A percentile compares a stretch with the other conserved stretches of the same genome.
These are phyloP conservation scores for Hyphodiscus hymeniophilus DNA, from an alignment of 495 filamentous ascomycete genomes.

Conservation along the genomic window DNA sequence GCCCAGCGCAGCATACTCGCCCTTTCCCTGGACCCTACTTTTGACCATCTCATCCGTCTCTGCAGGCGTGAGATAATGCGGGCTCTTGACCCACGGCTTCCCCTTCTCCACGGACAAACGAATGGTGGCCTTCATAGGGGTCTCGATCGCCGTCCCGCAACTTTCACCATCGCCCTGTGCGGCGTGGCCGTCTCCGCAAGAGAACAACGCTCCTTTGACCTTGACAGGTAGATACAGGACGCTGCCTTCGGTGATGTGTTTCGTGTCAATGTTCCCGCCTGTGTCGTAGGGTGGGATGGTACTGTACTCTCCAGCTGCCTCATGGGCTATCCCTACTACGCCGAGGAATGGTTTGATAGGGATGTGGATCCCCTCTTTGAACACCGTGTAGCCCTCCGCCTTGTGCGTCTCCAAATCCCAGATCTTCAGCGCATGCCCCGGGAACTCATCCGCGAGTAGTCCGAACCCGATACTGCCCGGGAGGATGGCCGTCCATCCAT, in stretches of 20 bases:
- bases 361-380: slow-evolving; percentile 36
- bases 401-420: slow-evolving; percentile 32
- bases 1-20: slow-evolving; percentile 38
- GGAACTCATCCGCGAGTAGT: slow-evolving; percentile 38
- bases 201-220: slow-evolving; percentile 40
- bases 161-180: slow-evolving; percentile 47
- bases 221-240: slow-evolving; percentile 40
- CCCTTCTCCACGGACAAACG: slow-evolving; percentile 37
- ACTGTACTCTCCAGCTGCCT: slow-evolving; percentile 31
- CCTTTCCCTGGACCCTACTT: slow-evolving; percentile 23
- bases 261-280: slow-evolving; percentile 45
- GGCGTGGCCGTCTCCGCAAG: slow-evolving; percentile 46
- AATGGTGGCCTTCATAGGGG: slow-evolving; percentile 37
- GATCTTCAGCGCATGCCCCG: slow-evolving; percentile 35
- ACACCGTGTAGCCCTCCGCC: slow-evolving; percentile 31
- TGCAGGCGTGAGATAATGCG: slow-evolving; percentile 35
- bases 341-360: slow-evolving; percentile 43
- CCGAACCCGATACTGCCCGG: slow-evolving; percentile 32
- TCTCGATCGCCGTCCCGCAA: slow-evolving; percentile 47
- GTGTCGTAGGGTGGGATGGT: slow-evolving; percentile 43
- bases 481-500: slow-evolving; percentile 44
- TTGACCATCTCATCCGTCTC: slow-evolving; percentile 15
- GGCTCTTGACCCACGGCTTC: slow-evolving; percentile 34
- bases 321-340: slow-evolving; percentile 42
- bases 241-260: slow-evolving; percentile 35